Percentiles rank a stretch among this genome's conserved stretches.
phyloP scores from a whole-genome alignment of 768 basidiomycete species.

The Macrolepiota dolichaula region DNA sequence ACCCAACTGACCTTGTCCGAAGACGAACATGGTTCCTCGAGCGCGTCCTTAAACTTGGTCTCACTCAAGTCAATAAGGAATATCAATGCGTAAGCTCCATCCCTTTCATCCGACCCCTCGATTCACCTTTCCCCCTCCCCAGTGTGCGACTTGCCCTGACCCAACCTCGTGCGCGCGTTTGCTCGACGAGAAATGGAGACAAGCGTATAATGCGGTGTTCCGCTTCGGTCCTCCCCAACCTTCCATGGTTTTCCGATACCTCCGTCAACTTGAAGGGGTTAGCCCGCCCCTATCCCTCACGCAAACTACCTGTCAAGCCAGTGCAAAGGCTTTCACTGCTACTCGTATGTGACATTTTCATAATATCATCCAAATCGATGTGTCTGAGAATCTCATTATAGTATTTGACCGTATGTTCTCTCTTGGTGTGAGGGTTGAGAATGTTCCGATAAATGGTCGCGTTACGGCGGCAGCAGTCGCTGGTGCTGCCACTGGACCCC shows the following conservation, averaged over 20 bases:
- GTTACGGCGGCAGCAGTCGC: conserved; percentile 64
- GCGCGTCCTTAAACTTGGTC: conserved; percentile 86
- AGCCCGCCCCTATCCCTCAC: conserved; percentile 85
- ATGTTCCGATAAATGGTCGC: conserved; percentile 57
- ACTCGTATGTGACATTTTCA: conserved; percentile 51
- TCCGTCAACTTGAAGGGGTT: conserved; percentile 86
- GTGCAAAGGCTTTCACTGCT: conserved; percentile 85
- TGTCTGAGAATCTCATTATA: conserved; percentile 24
- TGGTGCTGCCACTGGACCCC: conserved; percentile 63
- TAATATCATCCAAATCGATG: conserved; percentile 2
- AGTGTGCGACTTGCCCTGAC: conserved; percentile 88
- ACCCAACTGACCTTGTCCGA: background rate
- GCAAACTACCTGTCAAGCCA: conserved; percentile 84
- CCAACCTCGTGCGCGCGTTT: conserved; percentile 71
- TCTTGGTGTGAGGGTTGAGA: conserved; percentile 74
- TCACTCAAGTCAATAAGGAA: conserved; percentile 86
- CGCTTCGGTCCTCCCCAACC: conserved; percentile 89
- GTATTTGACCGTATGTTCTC: conserved; percentile 92
- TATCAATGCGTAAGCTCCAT: conserved; percentile 80
- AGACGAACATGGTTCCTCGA: conserved; percentile 96
- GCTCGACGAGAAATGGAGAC: conserved; percentile 91
- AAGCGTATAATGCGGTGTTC: conserved; percentile 83
- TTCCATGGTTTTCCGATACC: conserved; percentile 89
- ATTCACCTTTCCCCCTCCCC: conserved; percentile 1
- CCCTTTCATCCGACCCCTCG: background rate